Conservation (phyloP, 352 stramenopile species). For the Phytophthora citrophthora region DNA sequence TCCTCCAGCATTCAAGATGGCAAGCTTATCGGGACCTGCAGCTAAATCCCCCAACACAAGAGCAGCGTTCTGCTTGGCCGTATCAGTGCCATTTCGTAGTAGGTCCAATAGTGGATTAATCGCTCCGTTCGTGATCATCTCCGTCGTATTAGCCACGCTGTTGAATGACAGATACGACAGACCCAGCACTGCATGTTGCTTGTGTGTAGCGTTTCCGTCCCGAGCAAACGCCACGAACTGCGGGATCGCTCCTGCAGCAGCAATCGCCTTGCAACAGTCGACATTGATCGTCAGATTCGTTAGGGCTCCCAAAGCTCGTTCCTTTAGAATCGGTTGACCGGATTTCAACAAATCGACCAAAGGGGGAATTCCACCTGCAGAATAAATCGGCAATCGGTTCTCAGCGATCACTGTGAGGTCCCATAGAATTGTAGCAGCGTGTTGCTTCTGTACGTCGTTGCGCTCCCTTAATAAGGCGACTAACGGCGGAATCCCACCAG, state of each 20-base stretch:
- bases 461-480: constrained; percentile 10
- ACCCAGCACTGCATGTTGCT: constrained; percentile 7
- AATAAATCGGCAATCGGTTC: too few relatives aligned
- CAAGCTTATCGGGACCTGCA: too few relatives aligned
- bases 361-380: too few relatives aligned
- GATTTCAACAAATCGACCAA: too few relatives aligned
- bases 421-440: neutral
- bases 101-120: too few relatives aligned
- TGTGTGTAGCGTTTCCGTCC: constrained; percentile 7
- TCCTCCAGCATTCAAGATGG: constrained; percentile 1
- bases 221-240: constrained; percentile 9
- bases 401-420: too few relatives aligned
- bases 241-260: constrained; percentile 10
- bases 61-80: too few relatives aligned
- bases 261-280: constrained; percentile 2
- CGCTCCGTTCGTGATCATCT: too few relatives aligned
- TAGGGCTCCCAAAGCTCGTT: constrained; percentile 1
- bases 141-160: too few relatives aligned
- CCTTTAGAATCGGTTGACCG: neutral
- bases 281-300: constrained; percentile 2
- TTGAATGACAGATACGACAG: constrained; percentile 8
- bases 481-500: constrained; percentile 9
- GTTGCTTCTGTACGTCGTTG: neutral
- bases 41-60: too few relatives aligned
- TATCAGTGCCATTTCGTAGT: too few relatives aligned